These are phyloP conservation scores for Geotrichum carabidarum DNA, from an alignment of 1,139 yeast species.

Conservation along the genomic window DNA sequence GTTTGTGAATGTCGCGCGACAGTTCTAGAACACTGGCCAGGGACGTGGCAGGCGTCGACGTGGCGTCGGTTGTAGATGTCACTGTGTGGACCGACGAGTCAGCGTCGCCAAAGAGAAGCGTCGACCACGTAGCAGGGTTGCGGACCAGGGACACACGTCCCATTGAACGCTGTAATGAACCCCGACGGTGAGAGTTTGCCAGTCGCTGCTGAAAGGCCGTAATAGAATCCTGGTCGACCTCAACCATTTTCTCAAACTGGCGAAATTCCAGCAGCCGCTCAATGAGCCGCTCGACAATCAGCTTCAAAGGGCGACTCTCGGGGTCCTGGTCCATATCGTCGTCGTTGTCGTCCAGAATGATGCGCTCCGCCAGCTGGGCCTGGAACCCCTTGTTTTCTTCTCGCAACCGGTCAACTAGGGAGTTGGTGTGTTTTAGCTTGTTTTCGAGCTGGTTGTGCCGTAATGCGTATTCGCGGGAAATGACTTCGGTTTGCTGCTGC, in stretches of 20 bases:
- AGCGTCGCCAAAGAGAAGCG: slow-evolving; percentile 7
- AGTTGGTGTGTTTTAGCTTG: slow-evolving; percentile 30
- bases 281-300: slow-evolving; percentile 35
- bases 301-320: slow-evolving; percentile 30
- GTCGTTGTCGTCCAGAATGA: slow-evolving; percentile 23
- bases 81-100: not conserved
- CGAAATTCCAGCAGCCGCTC: slow-evolving; percentile 33
- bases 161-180: not conserved
- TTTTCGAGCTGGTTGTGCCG: slow-evolving; percentile 29
- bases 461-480: slow-evolving; percentile 31
- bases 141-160: slow-evolving; percentile 15
- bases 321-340: slow-evolving; percentile 23
- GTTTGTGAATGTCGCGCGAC: not conserved
- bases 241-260: slow-evolving; percentile 32
- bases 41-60: slow-evolving; percentile 8
- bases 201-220: slow-evolving; percentile 31
- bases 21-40: not conserved
- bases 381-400: slow-evolving; percentile 38
- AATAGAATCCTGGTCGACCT: slow-evolving; percentile 28
- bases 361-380: slow-evolving; percentile 33
- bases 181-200: slow-evolving; percentile 6
- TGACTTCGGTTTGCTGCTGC: slow-evolving; percentile 31
- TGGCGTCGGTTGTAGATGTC: slow-evolving; percentile 2
- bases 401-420: slow-evolving; percentile 29
- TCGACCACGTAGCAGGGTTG: slow-evolving; percentile 20